Percentiles rank a stretch among this genome's conserved stretches.
These are phyloP conservation scores for Saccharomycopsis sp. DNA, from an alignment of 805 yeast species.

Conservation along the genomic window DNA sequence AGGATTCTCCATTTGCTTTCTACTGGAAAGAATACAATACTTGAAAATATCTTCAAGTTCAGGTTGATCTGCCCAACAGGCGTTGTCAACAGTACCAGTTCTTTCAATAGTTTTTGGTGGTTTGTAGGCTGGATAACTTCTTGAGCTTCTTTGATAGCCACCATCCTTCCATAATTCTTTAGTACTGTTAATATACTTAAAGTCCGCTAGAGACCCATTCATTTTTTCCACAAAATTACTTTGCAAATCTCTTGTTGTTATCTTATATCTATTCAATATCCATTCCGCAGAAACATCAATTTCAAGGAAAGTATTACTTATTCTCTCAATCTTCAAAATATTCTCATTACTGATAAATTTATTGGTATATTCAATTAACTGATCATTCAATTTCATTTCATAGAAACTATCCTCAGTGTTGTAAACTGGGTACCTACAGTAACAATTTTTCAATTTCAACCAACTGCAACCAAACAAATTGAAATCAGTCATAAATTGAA, in stretches of 20 bases:
- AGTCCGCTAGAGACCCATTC: conserved; percentile 12
- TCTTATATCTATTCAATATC: conserved; percentile 47
- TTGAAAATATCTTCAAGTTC: conserved; percentile 28
- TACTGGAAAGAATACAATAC: conserved; percentile 6
- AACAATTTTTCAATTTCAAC: conserved; percentile 39
- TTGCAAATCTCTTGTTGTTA: conserved; percentile 44
- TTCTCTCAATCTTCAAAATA: conserved; percentile 35
- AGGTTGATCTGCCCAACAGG: conserved; percentile 37
- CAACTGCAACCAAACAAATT: conserved; percentile 83
- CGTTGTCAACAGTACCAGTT: conserved; percentile 13
- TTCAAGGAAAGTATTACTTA: conserved; percentile 61
- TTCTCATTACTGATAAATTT: conserved; percentile 17
- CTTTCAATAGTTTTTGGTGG: conserved; percentile 27
- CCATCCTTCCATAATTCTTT: conserved; percentile 56
- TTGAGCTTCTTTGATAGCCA: conserved; percentile 38
- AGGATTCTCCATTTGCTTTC: background rate
- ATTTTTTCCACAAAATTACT: conserved; percentile 38
- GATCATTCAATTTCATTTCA: conserved; percentile 20
- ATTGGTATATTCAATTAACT: conserved; percentile 18
- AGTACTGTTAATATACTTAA: conserved; percentile 38
- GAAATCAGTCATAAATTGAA: conserved; percentile 78
- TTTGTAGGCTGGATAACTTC: conserved; percentile 31
- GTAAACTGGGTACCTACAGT: conserved; percentile 52
- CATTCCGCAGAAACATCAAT: conserved; percentile 58
- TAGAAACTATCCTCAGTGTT: conserved; percentile 13